A percentile compares a stretch with the other conserved stretches of the same genome.
phyloP scores from a whole-genome alignment of 371 early-diverging fungal species.

The Syncephalastrum sp. region DNA sequence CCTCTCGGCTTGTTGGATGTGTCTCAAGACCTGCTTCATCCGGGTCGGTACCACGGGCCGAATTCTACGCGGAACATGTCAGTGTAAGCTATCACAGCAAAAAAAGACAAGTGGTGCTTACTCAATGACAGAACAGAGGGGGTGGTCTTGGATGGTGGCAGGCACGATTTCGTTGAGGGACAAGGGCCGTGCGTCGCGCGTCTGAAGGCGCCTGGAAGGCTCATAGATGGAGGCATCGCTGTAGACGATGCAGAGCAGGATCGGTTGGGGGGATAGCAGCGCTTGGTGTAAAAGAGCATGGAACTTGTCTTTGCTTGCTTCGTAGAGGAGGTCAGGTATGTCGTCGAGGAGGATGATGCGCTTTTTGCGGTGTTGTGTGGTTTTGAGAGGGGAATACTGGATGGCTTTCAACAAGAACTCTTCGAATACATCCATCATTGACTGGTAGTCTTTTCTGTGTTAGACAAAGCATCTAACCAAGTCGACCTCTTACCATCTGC shows the following conservation, averaged over 20 bases:
- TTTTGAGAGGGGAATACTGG: slow-evolving; percentile 7
- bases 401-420: slow-evolving; percentile 18
- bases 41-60: slow-evolving; percentile 20
- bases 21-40: slow-evolving; percentile 14
- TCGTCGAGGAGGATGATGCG: slow-evolving; percentile 46
- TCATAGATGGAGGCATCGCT: slow-evolving; percentile 17
- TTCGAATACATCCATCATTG: slow-evolving; percentile 15
- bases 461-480: not conserved
- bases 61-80: slow-evolving; percentile 18
- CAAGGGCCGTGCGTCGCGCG: too few relatives aligned
- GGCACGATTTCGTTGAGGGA: slow-evolving; percentile 17
- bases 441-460: slow-evolving; percentile 16
- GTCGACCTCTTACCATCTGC: not conserved
- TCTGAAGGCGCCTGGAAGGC: too few relatives aligned
- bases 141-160: slow-evolving; percentile 1
- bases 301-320: slow-evolving; percentile 17
- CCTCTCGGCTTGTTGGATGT: slow-evolving; percentile 5
- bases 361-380: not conserved
- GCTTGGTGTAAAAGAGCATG: slow-evolving; percentile 10
- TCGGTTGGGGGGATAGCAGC: slow-evolving; percentile 11
- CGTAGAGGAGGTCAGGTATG: slow-evolving; percentile 33
- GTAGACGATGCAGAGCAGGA: slow-evolving; percentile 25
- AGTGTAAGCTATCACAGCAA: too few relatives aligned
- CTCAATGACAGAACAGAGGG: slow-evolving; percentile 11
- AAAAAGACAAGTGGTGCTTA: slow-evolving; percentile 2